These are phyloP conservation scores for Begonia loranthoides DNA, from an alignment of 306 rosid species.

Conservation along the genomic window DNA sequence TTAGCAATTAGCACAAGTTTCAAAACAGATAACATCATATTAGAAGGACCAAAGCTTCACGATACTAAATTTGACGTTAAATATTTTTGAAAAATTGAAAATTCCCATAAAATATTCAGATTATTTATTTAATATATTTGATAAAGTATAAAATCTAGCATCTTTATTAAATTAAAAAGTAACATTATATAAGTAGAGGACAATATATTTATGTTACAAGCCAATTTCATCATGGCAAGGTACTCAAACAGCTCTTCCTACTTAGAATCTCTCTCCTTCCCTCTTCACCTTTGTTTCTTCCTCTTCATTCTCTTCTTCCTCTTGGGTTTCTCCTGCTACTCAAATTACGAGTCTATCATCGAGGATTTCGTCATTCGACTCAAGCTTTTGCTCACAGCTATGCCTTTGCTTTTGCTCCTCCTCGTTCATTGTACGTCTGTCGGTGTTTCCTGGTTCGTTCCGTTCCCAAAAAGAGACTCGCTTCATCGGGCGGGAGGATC, in stretches of 20 bases:
- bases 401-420: conserved; percentile 43
- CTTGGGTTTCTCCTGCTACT: conserved; percentile 55
- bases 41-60: too few species aligned
- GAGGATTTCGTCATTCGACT: conserved; percentile 39
- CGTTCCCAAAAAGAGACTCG: conserved; percentile 44
- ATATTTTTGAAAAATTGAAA: too few species aligned
- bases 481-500: conserved; percentile 78
- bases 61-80: too few species aligned
- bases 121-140: too few species aligned
- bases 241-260: conserved; percentile 20
- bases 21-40: too few species aligned
- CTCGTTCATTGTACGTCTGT: conserved; percentile 42
- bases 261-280: conserved; percentile 46
- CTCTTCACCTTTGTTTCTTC: conserved; percentile 46
- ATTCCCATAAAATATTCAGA: too few species aligned
- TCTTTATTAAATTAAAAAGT: too few species aligned
- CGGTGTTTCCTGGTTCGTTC: conserved; percentile 20
- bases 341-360: conserved; percentile 39
- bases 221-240: too few species aligned
- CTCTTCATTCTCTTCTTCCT: conserved; percentile 31
- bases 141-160: too few species aligned
- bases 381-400: conserved; percentile 40
- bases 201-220: too few species aligned
- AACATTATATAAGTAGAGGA: too few species aligned
- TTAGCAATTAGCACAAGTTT: too few species aligned